Percentiles rank a stretch among this genome's conserved stretches.
phyloP scores from a whole-genome alignment of 306 rosid genomes.

The Neltuma alba region DNA sequence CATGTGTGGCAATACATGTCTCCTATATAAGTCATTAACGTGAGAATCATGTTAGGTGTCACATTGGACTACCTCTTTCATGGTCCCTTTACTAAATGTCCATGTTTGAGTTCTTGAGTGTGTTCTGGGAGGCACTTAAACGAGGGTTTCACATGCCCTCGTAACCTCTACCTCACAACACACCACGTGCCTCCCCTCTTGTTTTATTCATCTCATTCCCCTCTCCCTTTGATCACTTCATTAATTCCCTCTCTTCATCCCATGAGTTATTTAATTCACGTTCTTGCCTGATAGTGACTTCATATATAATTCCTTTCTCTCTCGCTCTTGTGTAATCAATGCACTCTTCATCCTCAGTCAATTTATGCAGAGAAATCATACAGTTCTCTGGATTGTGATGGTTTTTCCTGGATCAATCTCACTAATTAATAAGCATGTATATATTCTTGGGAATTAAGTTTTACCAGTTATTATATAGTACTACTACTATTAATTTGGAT shows the following conservation, averaged over 20 bases:
- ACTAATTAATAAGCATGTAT: too few species aligned
- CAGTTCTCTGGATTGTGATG: not conserved
- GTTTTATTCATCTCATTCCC: constrained; percentile 29
- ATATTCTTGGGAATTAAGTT: too few species aligned
- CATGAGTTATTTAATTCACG: constrained; percentile 1
- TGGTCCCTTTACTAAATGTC: constrained; percentile 53
- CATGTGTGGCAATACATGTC: constrained; percentile 55
- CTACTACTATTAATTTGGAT: not conserved
- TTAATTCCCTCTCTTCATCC: constrained; percentile 21
- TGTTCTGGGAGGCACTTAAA: constrained; percentile 58
- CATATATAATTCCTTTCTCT: not conserved
- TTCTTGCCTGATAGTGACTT: not conserved
- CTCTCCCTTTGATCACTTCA: constrained; percentile 32
- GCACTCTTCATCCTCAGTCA: not conserved
- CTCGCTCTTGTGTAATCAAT: not conserved
- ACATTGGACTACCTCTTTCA: constrained; percentile 39
- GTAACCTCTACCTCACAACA: constrained; percentile 64
- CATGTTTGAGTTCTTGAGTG: constrained; percentile 45
- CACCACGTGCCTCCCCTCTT: constrained; percentile 59
- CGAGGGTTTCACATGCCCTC: constrained; percentile 83
- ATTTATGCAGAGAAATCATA: not conserved
- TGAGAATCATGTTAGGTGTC: constrained; percentile 89
- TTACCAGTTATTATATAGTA: too few species aligned
- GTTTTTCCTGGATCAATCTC: not conserved
- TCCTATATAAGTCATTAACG: constrained; percentile 45